Base-by-base conservation (phyloP, 2,329 filamentous ascomycete genomes). In the Beauveria brongniartii region DNA sequence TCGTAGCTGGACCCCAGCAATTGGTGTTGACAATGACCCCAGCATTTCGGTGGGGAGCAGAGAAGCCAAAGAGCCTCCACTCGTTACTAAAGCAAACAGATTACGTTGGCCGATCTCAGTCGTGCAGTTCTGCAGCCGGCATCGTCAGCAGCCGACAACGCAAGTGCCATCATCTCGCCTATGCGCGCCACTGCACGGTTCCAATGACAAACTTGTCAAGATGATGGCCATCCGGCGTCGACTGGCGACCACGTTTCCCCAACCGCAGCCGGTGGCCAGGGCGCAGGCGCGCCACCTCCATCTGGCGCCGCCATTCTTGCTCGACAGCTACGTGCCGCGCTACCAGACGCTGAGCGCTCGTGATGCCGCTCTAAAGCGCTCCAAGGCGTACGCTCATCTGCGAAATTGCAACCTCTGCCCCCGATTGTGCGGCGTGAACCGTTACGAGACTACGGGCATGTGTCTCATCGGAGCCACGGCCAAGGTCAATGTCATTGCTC, bases 401-500 rank as follows among this genome's bases (percentile, higher is more conserved):
- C 77, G 82, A 14, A 85, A 91, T 61, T 95, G 90, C 75, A 95
- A 94, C 67, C 79, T 95, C 8, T 95, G 90, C 67, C 90, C 91
- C 2, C 81, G 89, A 14, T 76, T 84, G 51, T 94, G 91, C 71
- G 85, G 86, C 58, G 88, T 93, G 40, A 92, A 95, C 71, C 84
- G 90, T n/a, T 91, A 86, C 68, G 84, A 92, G 73, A 87, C 81
- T 65, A 90, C 88, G 1, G 91, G 90, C 16, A 81, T 89, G 69
- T 95, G 90, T 70, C 77, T 94, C 62, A 88, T 94, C 66, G 90
- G 90, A 16, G 81, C 87, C 62, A 87, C 82, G 52, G 89, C 85
- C 61, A 91, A 91, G 68, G 89, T 94, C 66, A 92, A 91, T 70
- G 89, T 90, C 8, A 91, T 95, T 65, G 90, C 90, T 62, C 91